Evolutionary conservation across 2,329 filamentous ascomycete species (phyloP), one percentile per base, ranked within the genome.

Genomic region (Exophiala mesophila): DNA sequence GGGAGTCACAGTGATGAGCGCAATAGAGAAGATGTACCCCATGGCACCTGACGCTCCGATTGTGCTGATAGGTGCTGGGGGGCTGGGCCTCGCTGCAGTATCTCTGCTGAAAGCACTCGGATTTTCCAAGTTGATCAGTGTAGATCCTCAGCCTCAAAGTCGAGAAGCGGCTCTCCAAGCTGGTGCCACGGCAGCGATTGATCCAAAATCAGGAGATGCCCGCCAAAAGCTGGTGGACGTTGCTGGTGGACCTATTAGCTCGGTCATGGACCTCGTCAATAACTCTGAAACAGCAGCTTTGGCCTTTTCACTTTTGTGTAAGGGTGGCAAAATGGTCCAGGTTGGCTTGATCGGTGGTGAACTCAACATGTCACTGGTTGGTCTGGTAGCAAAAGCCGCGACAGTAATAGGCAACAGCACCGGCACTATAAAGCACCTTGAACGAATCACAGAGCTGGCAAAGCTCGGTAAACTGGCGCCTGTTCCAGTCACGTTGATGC

Each of bases 191-290:
- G 34, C 18, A 13, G 30, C 40, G 4, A 16, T 52, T 28, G 31
- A 39, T 17, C 38, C 29, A 7, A 19, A 21, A 4, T 36, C 19
- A 3, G 24, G 13, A 8, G 19, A 36, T 2, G 29, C 33, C 5
- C 32, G 18, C 12, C 24, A 49, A 21, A 15, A 42, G 5, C 35
- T 45, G 28, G n/a, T 44, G 9, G 23, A 24, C 16, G 36, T 38
- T 5, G 36, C 45, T 4, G 24, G 33, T 5, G 49, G 39, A 4
- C 49, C 46, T 9, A 24, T 49, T 13, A 30, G 34, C 15, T 39
- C 39, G 4, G 40, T 47, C 5, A 41, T 52, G n/a, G 49, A 52
- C 28, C 49, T 44, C 32, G 49, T 52, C 3, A 49, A 49, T 30
- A 52, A 24, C 33, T 44, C 49, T 9, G 29, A 23, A 23, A 52